phyloP scores from a whole-genome alignment of 2,329 filamentous ascomycete species.

The Aspergillus arachidicola region DNA sequence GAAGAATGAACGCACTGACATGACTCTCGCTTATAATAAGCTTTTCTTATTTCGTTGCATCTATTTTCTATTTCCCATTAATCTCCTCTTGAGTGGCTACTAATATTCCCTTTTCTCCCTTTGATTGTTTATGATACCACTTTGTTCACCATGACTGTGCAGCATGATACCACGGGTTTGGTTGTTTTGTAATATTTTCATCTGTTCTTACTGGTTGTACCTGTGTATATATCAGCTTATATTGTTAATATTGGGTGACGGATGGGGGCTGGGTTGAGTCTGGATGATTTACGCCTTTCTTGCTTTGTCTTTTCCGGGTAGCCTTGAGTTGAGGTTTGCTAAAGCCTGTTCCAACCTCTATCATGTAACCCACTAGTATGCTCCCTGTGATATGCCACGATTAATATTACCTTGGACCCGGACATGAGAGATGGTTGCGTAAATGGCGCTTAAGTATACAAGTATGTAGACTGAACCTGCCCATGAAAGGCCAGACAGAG shows the following conservation, averaged over 20 bases:
- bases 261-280: neutral
- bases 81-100: neutral
- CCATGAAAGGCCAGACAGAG: no score
- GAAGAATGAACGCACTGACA: constrained; percentile 46
- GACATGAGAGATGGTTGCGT: no score
- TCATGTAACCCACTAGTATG: no score
- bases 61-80: neutral
- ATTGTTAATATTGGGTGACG: neutral
- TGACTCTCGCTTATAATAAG: constrained; percentile 11
- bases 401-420: no score
- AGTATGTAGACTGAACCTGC: no score
- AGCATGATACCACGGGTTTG: constrained; percentile 38
- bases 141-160: constrained; percentile 40
- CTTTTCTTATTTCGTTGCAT: constrained; percentile 8
- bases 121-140: constrained; percentile 42
- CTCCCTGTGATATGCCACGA: no score
- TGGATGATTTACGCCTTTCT: neutral
- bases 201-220: constrained; percentile 12
- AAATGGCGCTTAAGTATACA: no score
- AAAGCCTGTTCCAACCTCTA: no score
- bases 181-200: constrained; percentile 7
- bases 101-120: constrained; percentile 6
- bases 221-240: constrained; percentile 13
- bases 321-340: no score
- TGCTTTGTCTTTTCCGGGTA: no score